Percentiles rank a stretch among this genome's conserved stretches.
phyloP scores from a whole-genome alignment of 129 eudicot genomes.

The Saussurea involucrata region DNA sequence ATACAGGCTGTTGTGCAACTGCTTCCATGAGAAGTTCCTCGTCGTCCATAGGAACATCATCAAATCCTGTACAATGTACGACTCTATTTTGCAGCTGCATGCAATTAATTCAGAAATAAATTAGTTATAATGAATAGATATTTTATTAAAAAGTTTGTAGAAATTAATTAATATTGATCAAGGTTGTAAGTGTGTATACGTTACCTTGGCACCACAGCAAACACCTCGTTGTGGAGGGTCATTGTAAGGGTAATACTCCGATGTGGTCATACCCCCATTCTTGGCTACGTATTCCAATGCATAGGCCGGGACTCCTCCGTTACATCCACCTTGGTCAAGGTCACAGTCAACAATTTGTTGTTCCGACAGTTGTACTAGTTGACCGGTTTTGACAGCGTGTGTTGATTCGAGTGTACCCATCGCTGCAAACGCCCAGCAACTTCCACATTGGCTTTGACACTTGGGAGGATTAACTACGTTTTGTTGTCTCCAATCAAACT shows the following conservation, averaged over 20 bases:
- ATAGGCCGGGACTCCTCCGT: not conserved
- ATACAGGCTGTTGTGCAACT: not conserved
- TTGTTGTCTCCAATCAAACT: not conserved
- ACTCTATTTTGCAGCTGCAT: not conserved
- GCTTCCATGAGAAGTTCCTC: not conserved
- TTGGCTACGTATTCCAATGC: not conserved
- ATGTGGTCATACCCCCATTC: not conserved
- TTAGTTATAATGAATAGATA: no score
- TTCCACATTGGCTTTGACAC: not conserved
- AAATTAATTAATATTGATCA: no score
- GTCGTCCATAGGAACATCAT: not conserved
- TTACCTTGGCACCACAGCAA: not conserved
- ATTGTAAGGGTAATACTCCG: not conserved
- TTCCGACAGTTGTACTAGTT: not conserved
- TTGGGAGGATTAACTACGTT: not conserved
- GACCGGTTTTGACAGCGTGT: not conserved
- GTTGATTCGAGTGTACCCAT: not conserved
- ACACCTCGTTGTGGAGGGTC: not conserved
- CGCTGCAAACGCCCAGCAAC: not conserved
- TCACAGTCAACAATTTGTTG: constrained; percentile 3
- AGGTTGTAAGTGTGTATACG: not conserved
- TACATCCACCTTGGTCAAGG: not conserved
- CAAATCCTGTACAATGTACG: not conserved
- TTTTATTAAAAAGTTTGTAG: no score
- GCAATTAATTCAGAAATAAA: not conserved